Conservation (phyloP, 768 basidiomycete species). For the Fomitopsis serialis region DNA sequence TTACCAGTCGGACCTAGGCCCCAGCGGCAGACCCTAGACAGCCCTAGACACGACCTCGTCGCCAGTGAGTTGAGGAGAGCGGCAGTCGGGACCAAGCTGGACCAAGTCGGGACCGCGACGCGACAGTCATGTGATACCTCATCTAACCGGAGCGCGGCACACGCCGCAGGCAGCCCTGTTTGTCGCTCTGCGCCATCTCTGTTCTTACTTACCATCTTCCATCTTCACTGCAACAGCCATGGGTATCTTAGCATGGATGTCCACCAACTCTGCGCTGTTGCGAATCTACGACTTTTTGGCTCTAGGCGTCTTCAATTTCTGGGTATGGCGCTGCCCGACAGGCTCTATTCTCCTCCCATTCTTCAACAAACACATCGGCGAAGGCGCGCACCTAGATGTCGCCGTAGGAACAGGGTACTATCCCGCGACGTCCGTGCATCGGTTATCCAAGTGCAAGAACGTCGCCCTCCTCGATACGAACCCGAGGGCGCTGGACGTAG, state of each 20-base stretch:
- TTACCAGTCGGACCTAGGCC: too few relatives aligned
- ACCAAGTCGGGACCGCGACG: too few relatives aligned
- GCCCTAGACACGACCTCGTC: too few relatives aligned
- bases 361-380: conserved; percentile 10
- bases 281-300: conserved; percentile 11
- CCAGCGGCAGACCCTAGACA: too few relatives aligned
- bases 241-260: background rate
- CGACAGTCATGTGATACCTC: too few relatives aligned
- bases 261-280: background rate
- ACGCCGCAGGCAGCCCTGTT: too few relatives aligned
- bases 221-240: too few relatives aligned
- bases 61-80: too few relatives aligned
- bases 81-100: too few relatives aligned
- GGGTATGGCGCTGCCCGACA: conserved; percentile 12
- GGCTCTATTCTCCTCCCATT: conserved; percentile 9
- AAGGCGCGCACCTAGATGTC: conserved; percentile 11
- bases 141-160: too few relatives aligned
- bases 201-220: background rate
- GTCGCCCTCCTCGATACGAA: conserved; percentile 12
- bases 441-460: conserved; percentile 2
- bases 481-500: conserved; percentile 6
- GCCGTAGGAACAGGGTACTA: conserved; percentile 16
- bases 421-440: background rate
- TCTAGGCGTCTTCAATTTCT: conserved; percentile 9
- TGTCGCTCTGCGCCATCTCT: too few relatives aligned